phyloP scores from a whole-genome alignment of 176 grass and related monocot genomes.

The Tuctoria greenei region DNA sequence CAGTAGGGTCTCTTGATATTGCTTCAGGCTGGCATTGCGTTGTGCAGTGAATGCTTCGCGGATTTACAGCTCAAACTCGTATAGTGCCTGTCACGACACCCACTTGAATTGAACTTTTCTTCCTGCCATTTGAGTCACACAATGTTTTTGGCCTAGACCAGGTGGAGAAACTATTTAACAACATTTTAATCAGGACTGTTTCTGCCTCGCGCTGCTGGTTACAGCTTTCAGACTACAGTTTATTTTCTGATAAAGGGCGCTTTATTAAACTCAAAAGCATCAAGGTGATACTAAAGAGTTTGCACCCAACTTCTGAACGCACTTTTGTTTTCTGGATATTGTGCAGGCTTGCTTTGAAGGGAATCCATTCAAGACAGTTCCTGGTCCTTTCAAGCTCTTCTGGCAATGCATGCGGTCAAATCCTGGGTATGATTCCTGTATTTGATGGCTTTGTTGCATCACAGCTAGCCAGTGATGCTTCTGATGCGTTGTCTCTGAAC shows the following conservation, averaged over 20 bases:
- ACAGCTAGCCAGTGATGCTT: not conserved
- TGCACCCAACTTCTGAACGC: too few species aligned
- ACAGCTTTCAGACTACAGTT: not conserved
- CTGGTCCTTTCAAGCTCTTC: constrained; percentile 87
- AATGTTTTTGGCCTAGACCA: not conserved
- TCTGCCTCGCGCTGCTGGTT: not conserved
- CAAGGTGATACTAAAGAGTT: too few species aligned
- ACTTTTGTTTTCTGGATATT: not conserved
- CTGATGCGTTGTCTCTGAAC: not conserved
- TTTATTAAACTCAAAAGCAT: too few species aligned
- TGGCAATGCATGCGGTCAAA: constrained; percentile 82
- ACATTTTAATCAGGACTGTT: too few species aligned
- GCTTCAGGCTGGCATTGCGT: not conserved
- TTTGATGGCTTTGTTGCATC: not conserved
- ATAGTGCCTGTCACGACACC: not conserved
- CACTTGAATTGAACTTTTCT: not conserved
- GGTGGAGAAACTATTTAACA: too few species aligned
- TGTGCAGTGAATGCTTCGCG: not conserved
- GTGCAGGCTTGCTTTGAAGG: constrained; percentile 92
- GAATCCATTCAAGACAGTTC: constrained; percentile 93
- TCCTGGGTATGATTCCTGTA: constrained; percentile 54
- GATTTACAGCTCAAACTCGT: not conserved
- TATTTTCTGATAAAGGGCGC: too few species aligned
- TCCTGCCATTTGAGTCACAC: not conserved
- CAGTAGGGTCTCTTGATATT: not conserved